Percentiles rank a stretch among this genome's conserved stretches.
phyloP scores from a whole-genome alignment of 2,329 filamentous ascomycete genomes.

The Trichoderma sp. region DNA sequence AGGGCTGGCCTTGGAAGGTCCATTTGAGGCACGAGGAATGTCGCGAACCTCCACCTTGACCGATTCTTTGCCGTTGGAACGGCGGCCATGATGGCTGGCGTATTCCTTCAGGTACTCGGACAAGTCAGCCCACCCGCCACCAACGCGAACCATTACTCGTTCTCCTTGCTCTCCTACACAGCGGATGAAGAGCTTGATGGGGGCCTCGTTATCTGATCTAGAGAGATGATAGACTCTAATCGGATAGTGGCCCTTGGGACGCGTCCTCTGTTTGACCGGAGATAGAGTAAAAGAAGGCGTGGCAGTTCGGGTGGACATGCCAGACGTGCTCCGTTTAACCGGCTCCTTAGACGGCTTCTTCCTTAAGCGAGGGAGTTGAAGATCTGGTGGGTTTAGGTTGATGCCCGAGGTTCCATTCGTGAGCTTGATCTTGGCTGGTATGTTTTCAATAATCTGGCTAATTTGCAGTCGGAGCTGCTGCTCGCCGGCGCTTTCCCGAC shows the following conservation, averaged over 20 bases:
- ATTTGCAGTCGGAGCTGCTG: conserved; percentile 80
- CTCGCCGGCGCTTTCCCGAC: conserved; percentile 48
- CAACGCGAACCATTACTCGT: conserved; percentile 96
- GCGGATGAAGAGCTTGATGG: conserved; percentile 92
- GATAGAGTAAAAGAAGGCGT: conserved; percentile 71
- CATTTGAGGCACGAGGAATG: conserved; percentile 38
- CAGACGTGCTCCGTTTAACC: conserved; percentile 51
- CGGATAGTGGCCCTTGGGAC: conserved; percentile 62
- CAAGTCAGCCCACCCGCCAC: conserved; percentile 96
- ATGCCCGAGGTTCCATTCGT: conserved; percentile 52
- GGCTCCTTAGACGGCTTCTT: conserved; percentile 46
- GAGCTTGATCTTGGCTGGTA: conserved; percentile 78
- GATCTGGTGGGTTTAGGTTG: conserved; percentile 60
- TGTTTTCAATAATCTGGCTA: conserved; percentile 72
- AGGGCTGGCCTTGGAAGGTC: conserved; percentile 44
- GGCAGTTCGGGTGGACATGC: conserved; percentile 57
- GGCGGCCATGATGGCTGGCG: conserved; percentile 85
- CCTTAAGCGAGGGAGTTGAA: conserved; percentile 52
- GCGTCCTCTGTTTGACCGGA: conserved; percentile 57
- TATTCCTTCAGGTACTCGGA: conserved; percentile 95
- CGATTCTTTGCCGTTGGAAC: conserved; percentile 49
- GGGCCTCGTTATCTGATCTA: conserved; percentile 77
- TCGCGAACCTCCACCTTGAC: conserved; percentile 62
- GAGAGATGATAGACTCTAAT: conserved; percentile 93
- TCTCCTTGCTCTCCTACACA: conserved; percentile 88